Evolutionary conservation across 352 stramenopile species (phyloP).

Genomic region (Stephanocyclus meneghinianus): DNA sequence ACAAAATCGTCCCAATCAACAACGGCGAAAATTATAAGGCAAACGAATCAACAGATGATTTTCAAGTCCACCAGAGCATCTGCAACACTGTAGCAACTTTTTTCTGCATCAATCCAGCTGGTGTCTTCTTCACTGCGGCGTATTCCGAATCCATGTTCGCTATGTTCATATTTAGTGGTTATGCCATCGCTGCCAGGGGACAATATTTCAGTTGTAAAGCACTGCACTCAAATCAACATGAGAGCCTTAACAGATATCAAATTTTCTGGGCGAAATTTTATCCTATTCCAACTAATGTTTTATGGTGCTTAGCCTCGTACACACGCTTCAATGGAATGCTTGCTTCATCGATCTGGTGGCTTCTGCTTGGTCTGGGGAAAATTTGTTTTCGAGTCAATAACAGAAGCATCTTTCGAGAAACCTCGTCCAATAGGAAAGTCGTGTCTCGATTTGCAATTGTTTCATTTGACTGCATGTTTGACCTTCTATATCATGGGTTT

Average conservation of each 20-base stretch:
- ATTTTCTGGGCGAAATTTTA: constrained; percentile 20
- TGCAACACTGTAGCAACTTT: constrained; percentile 42
- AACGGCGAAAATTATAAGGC: background rate
- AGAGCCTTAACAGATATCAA: background rate
- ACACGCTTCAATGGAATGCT: constrained; percentile 77
- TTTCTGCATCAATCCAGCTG: constrained; percentile 80
- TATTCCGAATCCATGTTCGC: constrained; percentile 84
- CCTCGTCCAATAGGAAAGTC: background rate
- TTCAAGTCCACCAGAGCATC: constrained; percentile 17
- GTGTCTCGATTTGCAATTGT: too few species aligned
- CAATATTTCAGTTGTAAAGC: constrained; percentile 51
- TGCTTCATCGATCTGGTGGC: constrained; percentile 52
- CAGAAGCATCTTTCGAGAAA: background rate
- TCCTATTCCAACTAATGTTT: constrained; percentile 36
- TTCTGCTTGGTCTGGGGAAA: constrained; percentile 49
- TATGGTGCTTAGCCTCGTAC: constrained; percentile 69
- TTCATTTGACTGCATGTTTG: background rate
- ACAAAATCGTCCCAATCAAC: background rate
- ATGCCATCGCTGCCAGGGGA: constrained; percentile 48
- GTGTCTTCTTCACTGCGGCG: constrained; percentile 79
- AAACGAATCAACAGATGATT: constrained; percentile 6
- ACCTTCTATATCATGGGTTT: constrained; percentile 25
- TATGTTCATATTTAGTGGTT: constrained; percentile 59
- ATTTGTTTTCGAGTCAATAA: constrained; percentile 21
- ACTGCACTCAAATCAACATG: background rate